These are phyloP conservation scores for Liriodendron chinense DNA, from an alignment of 164 flowering plant genomes.

Conservation along the genomic window DNA sequence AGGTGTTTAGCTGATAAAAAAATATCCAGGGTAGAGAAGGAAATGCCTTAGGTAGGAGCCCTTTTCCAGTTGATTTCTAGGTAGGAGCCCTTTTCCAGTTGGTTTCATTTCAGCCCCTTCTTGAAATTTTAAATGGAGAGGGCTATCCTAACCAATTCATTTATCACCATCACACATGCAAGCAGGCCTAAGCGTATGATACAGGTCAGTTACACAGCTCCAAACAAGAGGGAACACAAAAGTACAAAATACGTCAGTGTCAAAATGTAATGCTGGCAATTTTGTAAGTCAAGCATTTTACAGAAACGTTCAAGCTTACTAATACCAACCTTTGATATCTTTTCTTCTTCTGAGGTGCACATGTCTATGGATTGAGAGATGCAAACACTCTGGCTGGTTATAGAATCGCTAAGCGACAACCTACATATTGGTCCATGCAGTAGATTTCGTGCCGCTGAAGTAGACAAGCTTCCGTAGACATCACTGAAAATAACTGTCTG, in stretches of 20 bases:
- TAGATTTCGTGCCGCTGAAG: constrained; percentile 34
- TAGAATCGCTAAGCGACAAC: constrained; percentile 35
- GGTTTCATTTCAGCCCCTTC: no score
- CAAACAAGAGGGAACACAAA: not conserved
- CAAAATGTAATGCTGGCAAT: no score
- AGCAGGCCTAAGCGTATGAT: not conserved
- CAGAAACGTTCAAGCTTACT: not conserved
- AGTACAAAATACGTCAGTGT: not conserved
- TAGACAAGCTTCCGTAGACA: constrained; percentile 21
- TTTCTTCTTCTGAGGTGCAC: constrained; percentile 33
- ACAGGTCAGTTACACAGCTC: not conserved
- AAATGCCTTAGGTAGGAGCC: no score
- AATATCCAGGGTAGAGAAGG: no score
- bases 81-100: no score
- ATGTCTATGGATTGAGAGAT: constrained; percentile 32
- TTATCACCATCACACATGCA: no score
- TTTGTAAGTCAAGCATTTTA: no score
- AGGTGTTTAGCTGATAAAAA: no score
- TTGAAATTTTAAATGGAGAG: no score
- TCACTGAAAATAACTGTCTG: constrained; percentile 50
- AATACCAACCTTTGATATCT: constrained; percentile 34
- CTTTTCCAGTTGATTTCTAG: no score
- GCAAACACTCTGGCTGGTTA: constrained; percentile 39
- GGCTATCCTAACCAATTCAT: no score
- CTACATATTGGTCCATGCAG: constrained; percentile 37